Evolutionary conservation across 179 eudicot genomes (phyloP).

Genomic region (Silene vulgaris): DNA sequence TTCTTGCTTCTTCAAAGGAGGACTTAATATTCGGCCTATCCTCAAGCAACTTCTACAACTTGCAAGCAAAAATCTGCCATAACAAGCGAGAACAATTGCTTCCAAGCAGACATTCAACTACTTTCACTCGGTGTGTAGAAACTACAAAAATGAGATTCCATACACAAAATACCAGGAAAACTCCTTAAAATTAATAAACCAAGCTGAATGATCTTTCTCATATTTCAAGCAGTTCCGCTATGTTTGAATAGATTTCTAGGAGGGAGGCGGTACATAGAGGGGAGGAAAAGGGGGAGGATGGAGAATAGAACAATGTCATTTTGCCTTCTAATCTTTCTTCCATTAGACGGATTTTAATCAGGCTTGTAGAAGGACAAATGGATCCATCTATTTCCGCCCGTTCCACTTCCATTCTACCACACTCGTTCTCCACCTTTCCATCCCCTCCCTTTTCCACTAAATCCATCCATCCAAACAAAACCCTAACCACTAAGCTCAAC

Average conservation of each 20-base stretch:
- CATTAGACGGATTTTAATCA: not conserved
- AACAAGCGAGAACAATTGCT: not conserved
- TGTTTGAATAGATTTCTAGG: not conserved
- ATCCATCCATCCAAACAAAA: not conserved
- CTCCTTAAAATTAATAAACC: not conserved
- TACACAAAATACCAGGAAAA: too few species aligned
- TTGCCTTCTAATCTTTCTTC: not conserved
- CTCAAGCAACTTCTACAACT: not conserved
- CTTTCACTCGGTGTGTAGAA: not conserved
- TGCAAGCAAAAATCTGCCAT: too few species aligned
- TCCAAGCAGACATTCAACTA: not conserved
- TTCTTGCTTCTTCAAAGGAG: not conserved
- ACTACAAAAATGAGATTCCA: too few species aligned
- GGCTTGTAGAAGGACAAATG: not conserved
- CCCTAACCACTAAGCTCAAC: not conserved
- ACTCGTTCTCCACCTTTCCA: not conserved
- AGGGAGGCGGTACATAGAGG: not conserved
- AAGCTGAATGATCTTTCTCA: not conserved
- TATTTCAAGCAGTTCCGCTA: not conserved
- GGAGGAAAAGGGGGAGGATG: not conserved
- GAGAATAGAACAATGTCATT: not conserved
- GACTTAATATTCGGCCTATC: not conserved
- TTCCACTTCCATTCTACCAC: not conserved
- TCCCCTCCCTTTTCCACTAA: not conserved
- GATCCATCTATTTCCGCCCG: not conserved